Evolutionary conservation across 2,329 filamentous ascomycete genomes (phyloP), one percentile per base, ranked within the genome.

Genomic region (Aspergillus sclerotialis): DNA sequence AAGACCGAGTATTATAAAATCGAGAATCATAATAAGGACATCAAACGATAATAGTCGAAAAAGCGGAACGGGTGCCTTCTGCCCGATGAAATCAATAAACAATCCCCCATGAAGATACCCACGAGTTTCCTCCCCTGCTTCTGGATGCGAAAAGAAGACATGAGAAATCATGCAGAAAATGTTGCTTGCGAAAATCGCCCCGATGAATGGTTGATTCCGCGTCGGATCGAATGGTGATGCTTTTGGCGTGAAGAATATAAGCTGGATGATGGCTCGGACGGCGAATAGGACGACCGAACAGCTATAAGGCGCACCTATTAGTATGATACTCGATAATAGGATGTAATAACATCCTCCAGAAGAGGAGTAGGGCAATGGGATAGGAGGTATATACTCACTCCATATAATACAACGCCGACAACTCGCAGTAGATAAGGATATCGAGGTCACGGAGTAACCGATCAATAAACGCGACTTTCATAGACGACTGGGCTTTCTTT

Each of bases 21-120:
- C 75, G 42, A 81, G 52, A 4, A 65, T 40, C 39, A 78, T 45
- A 8, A 79, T 61, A 23, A 76, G 52, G 7, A 72, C 27, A 49
- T 81, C 77, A 40, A 79, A 58, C 3, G 61, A 48, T 4, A 74
- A 47, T 9, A 81, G 61, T 42, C 68, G 65, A 30, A 69, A 52
- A 48, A 70, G 72, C 34, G 72, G 70, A 3, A 70, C 67, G 3
- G 76, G 75, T 2, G 70, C 72, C 44, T 70, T 65, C 53, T 80
- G 74, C 11, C 78, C 77, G 34, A 81, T 73, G 48, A 81, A 80
- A 55, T 81, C 77, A 48, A 82, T 76, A 44, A 78, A 67, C 32
- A 80, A 44, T 2, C 78, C 75, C 5, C 78, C 77, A 49, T 80
- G 75, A 9, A 80, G 59, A 50, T 79, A 80, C 12, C 66, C 68